Percentiles rank a stretch among this genome's conserved stretches.
Conservation (phyloP, 768 basidiomycete species). For the Pulveroboletus ravenelii region DNA sequence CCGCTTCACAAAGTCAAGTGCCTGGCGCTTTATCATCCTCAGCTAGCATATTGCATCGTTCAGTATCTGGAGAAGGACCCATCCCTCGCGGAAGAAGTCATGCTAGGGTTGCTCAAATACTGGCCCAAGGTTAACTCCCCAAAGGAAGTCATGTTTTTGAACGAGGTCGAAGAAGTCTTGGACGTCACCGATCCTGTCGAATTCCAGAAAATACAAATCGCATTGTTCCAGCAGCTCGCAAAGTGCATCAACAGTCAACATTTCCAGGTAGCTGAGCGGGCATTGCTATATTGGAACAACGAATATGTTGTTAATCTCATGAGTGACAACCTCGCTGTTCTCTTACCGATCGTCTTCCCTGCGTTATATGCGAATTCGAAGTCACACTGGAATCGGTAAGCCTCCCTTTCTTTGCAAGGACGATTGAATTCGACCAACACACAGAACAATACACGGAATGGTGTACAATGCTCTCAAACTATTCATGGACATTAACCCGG, state of each 20-base stretch:
- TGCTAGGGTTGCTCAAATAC: constrained; percentile 91
- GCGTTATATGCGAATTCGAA: constrained; percentile 94
- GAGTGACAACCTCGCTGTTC: constrained; percentile 86
- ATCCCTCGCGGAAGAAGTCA: constrained; percentile 87
- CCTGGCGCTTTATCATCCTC: constrained; percentile 98
- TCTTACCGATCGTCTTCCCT: constrained; percentile 96
- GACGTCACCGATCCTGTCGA: constrained; percentile 97
- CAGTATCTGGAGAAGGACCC: constrained; percentile 98
- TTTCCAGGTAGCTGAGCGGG: constrained; percentile 98
- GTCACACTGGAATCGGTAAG: constrained; percentile 97
- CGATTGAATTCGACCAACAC: constrained; percentile 5
- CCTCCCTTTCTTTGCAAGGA: constrained; percentile 3
- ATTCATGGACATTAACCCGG: constrained; percentile 99
- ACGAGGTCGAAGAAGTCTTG: constrained; percentile 97
- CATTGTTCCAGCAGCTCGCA: constrained; percentile 90
- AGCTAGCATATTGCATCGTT: constrained; percentile 97
- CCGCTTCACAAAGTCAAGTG: constrained; percentile 98
- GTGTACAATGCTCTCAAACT: constrained; percentile 97
- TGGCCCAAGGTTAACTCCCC: constrained; percentile 99
- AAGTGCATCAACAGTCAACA: constrained; percentile 99
- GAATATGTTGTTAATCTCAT: constrained; percentile 99
- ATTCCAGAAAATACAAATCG: constrained; percentile 92
- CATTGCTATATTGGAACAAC: constrained; percentile 98
- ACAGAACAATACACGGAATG: constrained; percentile 97
- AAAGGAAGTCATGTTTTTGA: constrained; percentile 99